phyloP scores from a whole-genome alignment of 2,329 filamentous ascomycete genomes.

The Metarhizium rileyi region DNA sequence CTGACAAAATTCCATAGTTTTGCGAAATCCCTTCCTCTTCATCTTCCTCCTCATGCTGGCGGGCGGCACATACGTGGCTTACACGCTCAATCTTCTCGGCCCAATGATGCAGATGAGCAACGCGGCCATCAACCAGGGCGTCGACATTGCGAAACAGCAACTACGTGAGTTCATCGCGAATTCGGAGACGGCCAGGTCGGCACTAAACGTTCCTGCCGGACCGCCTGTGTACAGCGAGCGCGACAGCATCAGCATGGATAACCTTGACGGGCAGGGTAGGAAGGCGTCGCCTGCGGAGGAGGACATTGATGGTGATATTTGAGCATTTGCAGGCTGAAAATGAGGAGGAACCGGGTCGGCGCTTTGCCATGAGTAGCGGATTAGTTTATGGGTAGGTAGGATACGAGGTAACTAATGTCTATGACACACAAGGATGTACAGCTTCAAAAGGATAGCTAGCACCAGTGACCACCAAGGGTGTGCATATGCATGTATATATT shows the following conservation, averaged over 20 bases:
- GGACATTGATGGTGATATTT: slow-evolving; percentile 56
- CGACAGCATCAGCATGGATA: slow-evolving; percentile 47
- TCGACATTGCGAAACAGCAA: slow-evolving; percentile 87
- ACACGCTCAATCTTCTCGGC: slow-evolving; percentile 88
- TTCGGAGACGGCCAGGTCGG: slow-evolving; percentile 75
- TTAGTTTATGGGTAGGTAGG: slow-evolving; percentile 5
- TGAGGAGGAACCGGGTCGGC: background rate
- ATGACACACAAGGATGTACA: background rate
- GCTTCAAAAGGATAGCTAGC: background rate
- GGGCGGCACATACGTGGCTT: slow-evolving; percentile 77
- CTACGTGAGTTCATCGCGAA: slow-evolving; percentile 83
- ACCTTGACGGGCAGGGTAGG: slow-evolving; percentile 50
- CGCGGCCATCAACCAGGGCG: slow-evolving; percentile 73
- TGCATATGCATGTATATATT: too few relatives aligned
- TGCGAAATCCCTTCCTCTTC: slow-evolving; percentile 90
- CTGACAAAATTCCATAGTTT: slow-evolving; percentile 43
- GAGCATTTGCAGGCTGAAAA: slow-evolving; percentile 7
- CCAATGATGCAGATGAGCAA: slow-evolving; percentile 94
- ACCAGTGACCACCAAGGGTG: background rate
- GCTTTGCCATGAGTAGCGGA: background rate
- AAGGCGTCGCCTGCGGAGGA: slow-evolving; percentile 32
- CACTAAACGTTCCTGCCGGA: slow-evolving; percentile 61
- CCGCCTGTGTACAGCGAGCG: slow-evolving; percentile 22
- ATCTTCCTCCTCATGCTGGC: slow-evolving; percentile 71
- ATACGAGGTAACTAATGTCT: slow-evolving; percentile 11